These are phyloP conservation scores for Harringtonia lauricola DNA, from an alignment of 2,329 filamentous ascomycete species.

Conservation along the genomic window DNA sequence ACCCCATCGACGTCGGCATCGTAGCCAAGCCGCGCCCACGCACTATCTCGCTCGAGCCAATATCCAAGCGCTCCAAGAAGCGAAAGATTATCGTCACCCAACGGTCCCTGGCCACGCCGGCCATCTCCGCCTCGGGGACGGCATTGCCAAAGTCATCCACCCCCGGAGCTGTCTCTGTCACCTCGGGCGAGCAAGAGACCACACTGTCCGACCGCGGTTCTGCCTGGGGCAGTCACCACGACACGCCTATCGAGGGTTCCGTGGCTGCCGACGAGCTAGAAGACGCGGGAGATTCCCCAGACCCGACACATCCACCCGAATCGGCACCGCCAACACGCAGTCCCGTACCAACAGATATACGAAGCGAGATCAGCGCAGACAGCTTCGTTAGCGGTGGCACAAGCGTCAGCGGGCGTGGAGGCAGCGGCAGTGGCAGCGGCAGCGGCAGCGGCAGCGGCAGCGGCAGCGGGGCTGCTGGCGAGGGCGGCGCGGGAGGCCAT, in stretches of 20 bases:
- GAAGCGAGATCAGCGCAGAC: conserved; percentile 62
- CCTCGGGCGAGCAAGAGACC: conserved; percentile 15
- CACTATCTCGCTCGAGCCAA: conserved; percentile 77
- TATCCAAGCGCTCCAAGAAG: conserved; percentile 58
- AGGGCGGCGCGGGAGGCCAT: not conserved
- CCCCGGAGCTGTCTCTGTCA: conserved; percentile 15
- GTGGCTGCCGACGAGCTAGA: no score
- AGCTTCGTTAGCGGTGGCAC: conserved; percentile 58
- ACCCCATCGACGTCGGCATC: conserved; percentile 74
- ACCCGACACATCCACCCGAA: no score
- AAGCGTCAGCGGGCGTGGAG: conserved; percentile 35
- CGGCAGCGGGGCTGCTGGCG: not conserved
- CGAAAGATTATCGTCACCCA: conserved; percentile 43
- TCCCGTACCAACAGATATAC: conserved; percentile 39
- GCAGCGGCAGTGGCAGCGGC: not conserved
- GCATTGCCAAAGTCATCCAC: no score
- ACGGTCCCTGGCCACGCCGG: conserved; percentile 10
- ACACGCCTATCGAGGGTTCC: no score
- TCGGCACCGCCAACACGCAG: conserved; percentile 18
- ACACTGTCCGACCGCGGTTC: conserved; percentile 25
- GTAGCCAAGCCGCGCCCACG: conserved; percentile 65
- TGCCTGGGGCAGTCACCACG: conserved; percentile 6
- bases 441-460: conserved; percentile 1
- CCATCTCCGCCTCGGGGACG: no score
- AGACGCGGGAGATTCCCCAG: no score